Conservation (phyloP, 2,329 filamentous ascomycete species). For the Botrytis tulipae region DNA sequence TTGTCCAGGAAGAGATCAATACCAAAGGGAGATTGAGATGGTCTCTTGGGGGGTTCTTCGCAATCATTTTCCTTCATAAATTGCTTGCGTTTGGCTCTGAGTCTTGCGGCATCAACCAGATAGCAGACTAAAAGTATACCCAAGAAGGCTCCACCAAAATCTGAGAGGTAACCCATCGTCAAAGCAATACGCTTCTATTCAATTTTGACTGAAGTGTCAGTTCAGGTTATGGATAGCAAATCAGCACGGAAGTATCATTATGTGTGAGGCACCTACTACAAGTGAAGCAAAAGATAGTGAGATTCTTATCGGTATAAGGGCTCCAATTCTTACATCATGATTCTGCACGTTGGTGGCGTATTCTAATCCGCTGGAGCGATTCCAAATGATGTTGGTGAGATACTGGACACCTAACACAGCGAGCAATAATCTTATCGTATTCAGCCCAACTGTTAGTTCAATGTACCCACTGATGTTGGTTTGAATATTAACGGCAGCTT, state of each 20-base stretch:
- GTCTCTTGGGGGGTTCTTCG: slow-evolving; percentile 45
- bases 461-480: neutral
- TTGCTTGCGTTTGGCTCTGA: neutral
- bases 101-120: neutral
- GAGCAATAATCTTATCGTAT: neutral
- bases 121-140: neutral
- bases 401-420: neutral
- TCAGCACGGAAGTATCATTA: neutral
- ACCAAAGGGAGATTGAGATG: slow-evolving; percentile 51
- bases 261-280: neutral
- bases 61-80: slow-evolving; percentile 43
- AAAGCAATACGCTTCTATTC: neutral
- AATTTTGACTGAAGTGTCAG: neutral
- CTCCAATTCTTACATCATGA: neutral
- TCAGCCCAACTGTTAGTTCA: neutral
- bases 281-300: neutral
- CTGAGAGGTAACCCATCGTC: neutral
- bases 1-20: slow-evolving; percentile 46
- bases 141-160: no score
- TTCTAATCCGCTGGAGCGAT: neutral
- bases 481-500: neutral
- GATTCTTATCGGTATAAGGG: neutral
- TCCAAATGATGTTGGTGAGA: neutral
- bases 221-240: neutral
- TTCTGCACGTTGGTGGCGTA: neutral